These are phyloP conservation scores for Periglandula ipomoeae DNA, from an alignment of 2,329 filamentous ascomycete species.

Conservation along the genomic window DNA sequence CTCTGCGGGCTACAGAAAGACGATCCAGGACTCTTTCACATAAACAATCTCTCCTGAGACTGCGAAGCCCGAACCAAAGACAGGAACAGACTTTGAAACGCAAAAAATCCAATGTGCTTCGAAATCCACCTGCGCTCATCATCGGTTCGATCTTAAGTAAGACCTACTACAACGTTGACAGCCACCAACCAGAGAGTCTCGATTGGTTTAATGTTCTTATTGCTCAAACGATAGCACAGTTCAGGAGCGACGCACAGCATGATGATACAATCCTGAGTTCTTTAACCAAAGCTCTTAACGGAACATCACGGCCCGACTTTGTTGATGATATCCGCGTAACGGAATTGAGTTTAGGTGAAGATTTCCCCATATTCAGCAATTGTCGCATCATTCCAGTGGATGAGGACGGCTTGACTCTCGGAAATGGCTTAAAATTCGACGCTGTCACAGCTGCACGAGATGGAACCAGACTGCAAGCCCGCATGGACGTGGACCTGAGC, in stretches of 20 bases:
- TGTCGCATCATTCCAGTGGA: constrained; percentile 89
- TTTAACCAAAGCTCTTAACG: constrained; percentile 77
- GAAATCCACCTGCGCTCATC: constrained; percentile 65
- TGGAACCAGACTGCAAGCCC: constrained; percentile 75
- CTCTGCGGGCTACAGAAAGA: constrained; percentile 65
- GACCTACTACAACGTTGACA: constrained; percentile 94
- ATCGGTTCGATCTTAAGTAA: constrained; percentile 93
- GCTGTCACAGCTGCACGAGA: constrained; percentile 43
- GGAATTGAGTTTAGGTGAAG: constrained; percentile 87
- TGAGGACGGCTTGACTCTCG: constrained; percentile 59
- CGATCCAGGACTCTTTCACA: constrained; percentile 67
- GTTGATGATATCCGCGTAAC: constrained; percentile 90
- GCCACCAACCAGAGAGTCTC: constrained; percentile 89
- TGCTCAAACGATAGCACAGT: constrained; percentile 92
- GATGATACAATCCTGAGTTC: constrained; percentile 84
- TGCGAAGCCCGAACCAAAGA: constrained; percentile 37
- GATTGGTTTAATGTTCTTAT: constrained; percentile 99
- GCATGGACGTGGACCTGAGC: constrained; percentile 94
- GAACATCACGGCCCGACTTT: constrained; percentile 79
- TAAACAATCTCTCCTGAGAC: constrained; percentile 60
- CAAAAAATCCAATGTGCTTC: constrained; percentile 64
- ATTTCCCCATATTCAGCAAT: constrained; percentile 98
- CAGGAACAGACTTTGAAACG: constrained; percentile 41
- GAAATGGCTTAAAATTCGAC: constrained; percentile 40
- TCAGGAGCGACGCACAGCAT: constrained; percentile 83